Evolutionary conservation across 495 filamentous ascomycete genomes (phyloP).

Genomic region (Evernia prunastri): DNA sequence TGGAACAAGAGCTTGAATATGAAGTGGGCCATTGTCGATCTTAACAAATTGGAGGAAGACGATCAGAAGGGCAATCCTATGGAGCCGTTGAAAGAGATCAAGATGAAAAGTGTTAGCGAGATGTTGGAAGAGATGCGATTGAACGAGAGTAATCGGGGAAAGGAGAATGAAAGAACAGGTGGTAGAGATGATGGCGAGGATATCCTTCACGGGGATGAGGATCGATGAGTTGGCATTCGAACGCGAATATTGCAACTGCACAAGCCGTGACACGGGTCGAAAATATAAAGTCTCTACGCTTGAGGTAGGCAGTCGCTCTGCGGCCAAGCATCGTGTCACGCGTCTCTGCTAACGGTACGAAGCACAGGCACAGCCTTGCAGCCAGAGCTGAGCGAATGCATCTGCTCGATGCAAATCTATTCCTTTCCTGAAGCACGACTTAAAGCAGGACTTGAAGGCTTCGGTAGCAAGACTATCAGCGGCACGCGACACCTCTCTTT

Average conservation of each 20-base stretch:
- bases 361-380: neutral
- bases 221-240: neutral
- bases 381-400: neutral
- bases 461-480: neutral
- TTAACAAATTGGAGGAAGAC: neutral
- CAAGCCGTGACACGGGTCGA: neutral
- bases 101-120: neutral
- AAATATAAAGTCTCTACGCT: neutral
- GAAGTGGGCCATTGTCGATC: neutral
- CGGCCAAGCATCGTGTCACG: neutral
- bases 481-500: neutral
- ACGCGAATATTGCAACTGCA: neutral
- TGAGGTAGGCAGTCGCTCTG: neutral
- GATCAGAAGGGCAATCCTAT: neutral
- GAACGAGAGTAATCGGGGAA: neutral
- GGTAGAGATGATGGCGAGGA: neutral
- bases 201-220: neutral
- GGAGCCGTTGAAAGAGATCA: neutral
- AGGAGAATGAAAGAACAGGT: neutral
- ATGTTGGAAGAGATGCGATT: neutral
- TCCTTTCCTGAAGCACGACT: neutral
- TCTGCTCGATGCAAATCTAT: neutral
- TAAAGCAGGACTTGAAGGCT: neutral
- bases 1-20: neutral
- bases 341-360: neutral